Base-by-base conservation (phyloP, 2,329 filamentous ascomycete genomes). In the Cyanodermella asteris region DNA sequence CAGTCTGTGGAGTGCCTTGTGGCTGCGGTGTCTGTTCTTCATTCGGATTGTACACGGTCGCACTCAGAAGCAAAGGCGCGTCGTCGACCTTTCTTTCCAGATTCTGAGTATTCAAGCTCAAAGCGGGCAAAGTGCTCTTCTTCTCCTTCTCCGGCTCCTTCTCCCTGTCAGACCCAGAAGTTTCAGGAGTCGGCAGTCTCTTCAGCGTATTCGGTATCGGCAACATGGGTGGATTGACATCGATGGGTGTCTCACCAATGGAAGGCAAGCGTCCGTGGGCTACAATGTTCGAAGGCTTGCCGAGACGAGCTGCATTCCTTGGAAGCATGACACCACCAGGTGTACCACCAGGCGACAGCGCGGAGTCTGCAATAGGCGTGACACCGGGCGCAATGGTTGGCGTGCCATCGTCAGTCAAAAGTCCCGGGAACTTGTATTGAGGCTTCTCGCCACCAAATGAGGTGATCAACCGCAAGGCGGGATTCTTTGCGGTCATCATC, bases 401-500 rank as follows among this genome's bases (percentile, higher is more conserved):
- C 0, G 81, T 91, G 18, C 53, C 53, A 29, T 63, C 61, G 27
- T 62, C 61, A 4, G 53, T 52, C 20, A 50, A 55, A 15, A 59
- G 37, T 4, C 60, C 56, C 11, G 58, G 66, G 49, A 77, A 69
- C 46, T 66, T 69, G 26, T 70, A 65, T 32, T 72, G 70, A 4
- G 45, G 38, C 19, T 40, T 46, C 1, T 41, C 34, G 5, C 38
- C 29, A 13, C 69, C 74, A 39, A 97, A 94, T 0, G 75, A 72
- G 1, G 87, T 94, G 38, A 94, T 90, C 2, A 94, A 63, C 45
- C 90, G 91, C 31, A 94, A 55, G 0, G 84, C 69, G 7, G 80
- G 77, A 15, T 73, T 72, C 51, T 90, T 90, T 8, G 72, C 68
- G 25, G 78, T 67, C 22, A 63, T 50, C 16, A 62, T 47, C 24